phyloP scores from a whole-genome alignment of 495 filamentous ascomycete species.

The Podospora bellae-mahoneyi region DNA sequence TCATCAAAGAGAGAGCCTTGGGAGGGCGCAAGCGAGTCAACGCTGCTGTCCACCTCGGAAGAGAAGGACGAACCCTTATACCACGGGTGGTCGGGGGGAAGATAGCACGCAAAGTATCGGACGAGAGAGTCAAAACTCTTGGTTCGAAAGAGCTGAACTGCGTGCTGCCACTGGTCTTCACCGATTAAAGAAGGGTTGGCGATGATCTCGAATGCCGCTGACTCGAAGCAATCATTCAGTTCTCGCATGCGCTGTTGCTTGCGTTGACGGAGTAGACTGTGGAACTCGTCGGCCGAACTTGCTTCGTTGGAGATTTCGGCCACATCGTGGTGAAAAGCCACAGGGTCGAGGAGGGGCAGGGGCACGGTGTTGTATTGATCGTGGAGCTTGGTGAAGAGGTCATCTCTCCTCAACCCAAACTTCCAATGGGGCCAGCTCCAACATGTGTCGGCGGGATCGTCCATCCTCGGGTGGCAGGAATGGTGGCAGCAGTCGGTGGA shows the following conservation, averaged over 20 bases:
- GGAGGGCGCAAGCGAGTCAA: conserved; percentile 23
- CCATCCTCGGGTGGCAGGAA: conserved; percentile 36
- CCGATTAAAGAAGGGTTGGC: conserved; percentile 49
- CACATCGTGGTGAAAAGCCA: conserved; percentile 44
- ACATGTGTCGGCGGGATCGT: conserved; percentile 36
- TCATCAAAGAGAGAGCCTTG: conserved; percentile 38
- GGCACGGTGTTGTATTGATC: conserved; percentile 42
- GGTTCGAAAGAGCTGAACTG: conserved; percentile 51
- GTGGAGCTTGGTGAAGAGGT: conserved; percentile 40
- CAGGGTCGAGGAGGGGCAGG: conserved; percentile 37
- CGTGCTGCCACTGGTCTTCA: conserved; percentile 49
- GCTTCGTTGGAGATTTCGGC: conserved; percentile 46
- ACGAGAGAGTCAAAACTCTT: conserved; percentile 51
- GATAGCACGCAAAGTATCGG: conserved; percentile 48
- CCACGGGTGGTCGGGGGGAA: conserved; percentile 44
- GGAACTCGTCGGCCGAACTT: conserved; percentile 42
- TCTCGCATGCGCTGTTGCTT: conserved; percentile 47
- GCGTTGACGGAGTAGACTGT: conserved; percentile 43
- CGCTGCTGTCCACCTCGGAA: conserved; percentile 31
- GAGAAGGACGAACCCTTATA: conserved; percentile 26
- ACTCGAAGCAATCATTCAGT: conserved; percentile 46
- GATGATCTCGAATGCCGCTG: conserved; percentile 50
- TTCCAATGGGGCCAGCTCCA: conserved; percentile 51
- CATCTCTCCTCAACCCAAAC: conserved; percentile 42
- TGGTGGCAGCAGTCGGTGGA: neutral